These are phyloP conservation scores for Tephrocybe sp. DNA, from an alignment of 768 basidiomycete genomes.

Conservation along the genomic window DNA sequence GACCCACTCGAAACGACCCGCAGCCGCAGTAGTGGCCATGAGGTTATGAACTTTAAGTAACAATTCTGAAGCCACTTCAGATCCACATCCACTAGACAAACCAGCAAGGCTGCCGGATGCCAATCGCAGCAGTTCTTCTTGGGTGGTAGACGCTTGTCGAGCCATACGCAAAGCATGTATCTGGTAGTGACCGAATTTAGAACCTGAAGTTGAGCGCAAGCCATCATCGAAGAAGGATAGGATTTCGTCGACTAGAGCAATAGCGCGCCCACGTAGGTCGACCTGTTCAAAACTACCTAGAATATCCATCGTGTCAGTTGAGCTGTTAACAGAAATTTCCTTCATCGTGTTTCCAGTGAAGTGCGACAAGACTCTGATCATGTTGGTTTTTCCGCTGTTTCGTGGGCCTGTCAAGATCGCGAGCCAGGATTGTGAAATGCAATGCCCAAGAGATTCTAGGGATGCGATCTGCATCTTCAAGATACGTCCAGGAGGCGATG, in stretches of 20 bases:
- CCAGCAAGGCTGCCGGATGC: slow-evolving; percentile 16
- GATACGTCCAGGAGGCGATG: slow-evolving; percentile 45
- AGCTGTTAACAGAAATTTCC: slow-evolving; percentile 79
- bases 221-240: slow-evolving; percentile 36
- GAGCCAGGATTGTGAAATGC: slow-evolving; percentile 79
- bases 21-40: slow-evolving; percentile 22
- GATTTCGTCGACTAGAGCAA: slow-evolving; percentile 38
- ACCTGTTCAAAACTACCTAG: slow-evolving; percentile 96
- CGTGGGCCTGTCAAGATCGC: slow-evolving; percentile 82
- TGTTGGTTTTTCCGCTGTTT: slow-evolving; percentile 75
- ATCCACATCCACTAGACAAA: neutral
- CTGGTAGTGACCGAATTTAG: slow-evolving; percentile 23
- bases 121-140: slow-evolving; percentile 12
- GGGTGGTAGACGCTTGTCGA: slow-evolving; percentile 12
- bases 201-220: slow-evolving; percentile 35
- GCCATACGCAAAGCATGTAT: slow-evolving; percentile 20
- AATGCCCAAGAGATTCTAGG: slow-evolving; percentile 74
- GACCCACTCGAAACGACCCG: slow-evolving; percentile 86
- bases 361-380: slow-evolving; percentile 70
- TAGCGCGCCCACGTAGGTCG: slow-evolving; percentile 47
- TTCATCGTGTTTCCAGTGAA: slow-evolving; percentile 66
- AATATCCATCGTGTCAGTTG: slow-evolving; percentile 92
- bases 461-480: slow-evolving; percentile 63
- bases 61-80: slow-evolving; percentile 14
- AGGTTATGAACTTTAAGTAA: slow-evolving; percentile 22